A percentile compares a stretch with the other conserved stretches of the same genome.
Conservation (phyloP, 2,329 filamentous ascomycete species). For the Aphanoascus verrucosus region DNA sequence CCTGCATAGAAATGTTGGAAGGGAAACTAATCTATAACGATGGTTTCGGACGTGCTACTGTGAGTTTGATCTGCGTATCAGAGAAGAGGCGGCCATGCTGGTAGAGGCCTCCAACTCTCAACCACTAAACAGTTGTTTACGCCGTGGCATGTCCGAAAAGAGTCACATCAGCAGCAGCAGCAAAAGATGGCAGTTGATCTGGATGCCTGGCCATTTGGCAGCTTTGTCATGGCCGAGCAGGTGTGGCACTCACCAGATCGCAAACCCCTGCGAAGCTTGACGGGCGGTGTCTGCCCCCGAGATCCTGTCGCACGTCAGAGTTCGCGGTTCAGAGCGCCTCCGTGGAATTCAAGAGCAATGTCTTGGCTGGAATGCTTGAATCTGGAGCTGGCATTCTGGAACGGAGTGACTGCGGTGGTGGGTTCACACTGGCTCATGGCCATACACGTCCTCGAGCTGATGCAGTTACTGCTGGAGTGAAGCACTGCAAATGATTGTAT, state of each 20-base stretch:
- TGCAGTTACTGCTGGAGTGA: background rate
- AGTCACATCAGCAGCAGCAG: background rate
- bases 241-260: background rate
- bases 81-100: background rate
- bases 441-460: background rate
- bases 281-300: too few relatives aligned
- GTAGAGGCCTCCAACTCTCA: background rate
- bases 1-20: background rate
- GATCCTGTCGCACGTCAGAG: background rate
- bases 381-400: slow-evolving; percentile 1
- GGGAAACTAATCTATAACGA: background rate
- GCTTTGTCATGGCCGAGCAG: background rate
- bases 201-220: background rate
- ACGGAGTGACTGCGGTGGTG: background rate
- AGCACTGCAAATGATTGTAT: too few relatives aligned
- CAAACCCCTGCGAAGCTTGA: too few relatives aligned
- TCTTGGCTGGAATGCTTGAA: slow-evolving; percentile 8
- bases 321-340: background rate
- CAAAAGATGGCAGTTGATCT: background rate
- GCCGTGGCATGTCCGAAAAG: background rate
- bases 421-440: background rate
- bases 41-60: background rate
- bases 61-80: slow-evolving; percentile 6
- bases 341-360: slow-evolving; percentile 11
- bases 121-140: too few relatives aligned